Conservation (phyloP, 495 filamentous ascomycete species). For the Durotheca rogersii region DNA sequence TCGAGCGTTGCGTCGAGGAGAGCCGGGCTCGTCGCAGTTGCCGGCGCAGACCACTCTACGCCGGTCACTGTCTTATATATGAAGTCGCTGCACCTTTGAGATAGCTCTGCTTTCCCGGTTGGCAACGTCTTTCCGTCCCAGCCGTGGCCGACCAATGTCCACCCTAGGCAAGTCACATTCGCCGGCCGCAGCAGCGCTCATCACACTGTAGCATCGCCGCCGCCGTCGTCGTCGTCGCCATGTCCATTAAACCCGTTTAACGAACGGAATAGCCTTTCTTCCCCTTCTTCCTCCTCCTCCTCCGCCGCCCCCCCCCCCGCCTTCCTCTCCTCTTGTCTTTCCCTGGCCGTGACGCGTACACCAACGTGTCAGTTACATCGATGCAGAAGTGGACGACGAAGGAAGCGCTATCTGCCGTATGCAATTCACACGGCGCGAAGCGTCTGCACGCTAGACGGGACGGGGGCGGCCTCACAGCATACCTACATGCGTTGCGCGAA, state of each 20-base stretch:
- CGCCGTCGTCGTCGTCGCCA: neutral
- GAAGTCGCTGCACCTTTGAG: neutral
- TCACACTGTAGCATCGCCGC: neutral
- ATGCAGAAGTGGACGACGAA: too few species aligned
- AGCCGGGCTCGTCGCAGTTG: neutral
- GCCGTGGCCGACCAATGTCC: neutral
- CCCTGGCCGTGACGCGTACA: neutral
- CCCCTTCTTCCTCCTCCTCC: too few species aligned
- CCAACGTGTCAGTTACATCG: neutral
- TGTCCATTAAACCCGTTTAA: neutral
- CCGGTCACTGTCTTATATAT: neutral
- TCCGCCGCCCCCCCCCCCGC: too few species aligned
- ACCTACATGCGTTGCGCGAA: too few species aligned
- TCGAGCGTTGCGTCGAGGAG: conserved; percentile 1
- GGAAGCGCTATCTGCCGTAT: too few species aligned
- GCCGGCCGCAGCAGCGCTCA: neutral
- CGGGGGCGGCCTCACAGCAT: too few species aligned
- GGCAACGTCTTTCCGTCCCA: neutral
- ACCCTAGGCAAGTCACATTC: neutral
- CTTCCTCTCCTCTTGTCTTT: too few species aligned
- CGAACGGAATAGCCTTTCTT: neutral
- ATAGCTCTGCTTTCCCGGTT: neutral
- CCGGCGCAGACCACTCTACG: neutral
- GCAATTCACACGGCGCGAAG: too few species aligned
- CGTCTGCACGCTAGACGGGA: too few species aligned